Conservation (phyloP, 2,329 filamentous ascomycete genomes). For the Ambrosiella cleistominuta region DNA sequence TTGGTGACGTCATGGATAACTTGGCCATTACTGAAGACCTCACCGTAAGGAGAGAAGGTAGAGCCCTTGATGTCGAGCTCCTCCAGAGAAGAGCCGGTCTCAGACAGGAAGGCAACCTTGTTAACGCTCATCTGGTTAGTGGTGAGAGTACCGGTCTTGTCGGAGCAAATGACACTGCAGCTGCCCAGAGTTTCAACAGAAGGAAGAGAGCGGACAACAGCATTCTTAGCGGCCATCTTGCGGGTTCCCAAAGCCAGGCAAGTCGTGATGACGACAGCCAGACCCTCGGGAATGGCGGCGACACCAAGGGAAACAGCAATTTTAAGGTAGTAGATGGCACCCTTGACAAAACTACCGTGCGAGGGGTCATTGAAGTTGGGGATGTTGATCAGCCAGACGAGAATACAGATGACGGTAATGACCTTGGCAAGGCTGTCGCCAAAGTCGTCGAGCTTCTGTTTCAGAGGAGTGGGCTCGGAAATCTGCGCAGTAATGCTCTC, state of each 20-base stretch:
- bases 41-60: slow-evolving; percentile 72
- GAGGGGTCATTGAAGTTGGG: slow-evolving; percentile 90
- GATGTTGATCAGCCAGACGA: slow-evolving; percentile 98
- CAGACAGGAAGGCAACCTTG: slow-evolving; percentile 71
- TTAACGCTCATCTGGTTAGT: slow-evolving; percentile 99
- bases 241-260: slow-evolving; percentile 89
- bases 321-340: slow-evolving; percentile 98
- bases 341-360: slow-evolving; percentile 87
- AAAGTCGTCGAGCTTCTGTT: slow-evolving; percentile 98
- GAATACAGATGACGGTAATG: slow-evolving; percentile 87
- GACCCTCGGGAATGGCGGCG: slow-evolving; percentile 89
- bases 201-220: slow-evolving; percentile 85
- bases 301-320: slow-evolving; percentile 97
- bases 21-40: slow-evolving; percentile 52
- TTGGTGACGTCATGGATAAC: slow-evolving; percentile 48
- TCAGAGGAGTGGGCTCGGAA: slow-evolving; percentile 87
- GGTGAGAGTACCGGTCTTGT: slow-evolving; percentile 95
- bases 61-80: slow-evolving; percentile 85
- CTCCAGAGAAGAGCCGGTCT: slow-evolving; percentile 55
- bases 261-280: slow-evolving; percentile 97
- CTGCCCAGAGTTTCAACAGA: slow-evolving; percentile 96
- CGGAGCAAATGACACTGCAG: slow-evolving; percentile 98
- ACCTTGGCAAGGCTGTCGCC: slow-evolving; percentile 93
- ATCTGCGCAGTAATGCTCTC: slow-evolving; percentile 98
- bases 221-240: slow-evolving; percentile 98